Evolutionary conservation across 352 stramenopile species (phyloP).

Genomic region (Thraustochytrium striatum): DNA sequence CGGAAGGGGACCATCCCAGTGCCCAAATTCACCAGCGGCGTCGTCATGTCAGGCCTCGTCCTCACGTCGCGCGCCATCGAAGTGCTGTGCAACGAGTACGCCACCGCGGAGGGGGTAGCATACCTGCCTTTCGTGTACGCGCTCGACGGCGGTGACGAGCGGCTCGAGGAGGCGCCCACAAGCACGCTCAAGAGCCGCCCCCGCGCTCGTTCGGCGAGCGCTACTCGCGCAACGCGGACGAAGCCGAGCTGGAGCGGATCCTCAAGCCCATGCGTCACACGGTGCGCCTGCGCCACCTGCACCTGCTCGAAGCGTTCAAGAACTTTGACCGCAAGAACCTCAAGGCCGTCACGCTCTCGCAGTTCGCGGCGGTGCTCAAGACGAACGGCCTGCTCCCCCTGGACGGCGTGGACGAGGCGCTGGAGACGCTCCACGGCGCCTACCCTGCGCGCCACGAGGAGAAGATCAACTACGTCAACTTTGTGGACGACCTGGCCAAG

Average conservation of each 20-base stretch:
- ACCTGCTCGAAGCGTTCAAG: neutral
- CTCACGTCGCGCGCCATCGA: neutral
- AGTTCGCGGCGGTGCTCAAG: slow-evolving; percentile 33
- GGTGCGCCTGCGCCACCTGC: neutral
- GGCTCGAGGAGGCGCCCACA: neutral
- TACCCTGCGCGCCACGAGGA: slow-evolving; percentile 9
- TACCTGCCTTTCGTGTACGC: neutral
- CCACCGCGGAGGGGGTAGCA: neutral
- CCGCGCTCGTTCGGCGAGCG: neutral
- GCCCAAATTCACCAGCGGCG: slow-evolving; percentile 34
- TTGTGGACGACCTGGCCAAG: neutral
- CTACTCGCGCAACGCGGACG: neutral
- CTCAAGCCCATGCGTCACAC: slow-evolving; percentile 24
- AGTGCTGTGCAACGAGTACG: neutral
- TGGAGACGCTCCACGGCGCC: neutral
- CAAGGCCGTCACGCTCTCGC: slow-evolving; percentile 27
- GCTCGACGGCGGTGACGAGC: neutral
- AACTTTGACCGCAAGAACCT: slow-evolving; percentile 12
- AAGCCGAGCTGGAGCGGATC: neutral
- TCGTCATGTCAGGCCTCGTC: slow-evolving; percentile 15
- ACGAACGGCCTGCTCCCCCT: slow-evolving; percentile 1
- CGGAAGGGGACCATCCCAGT: slow-evolving; percentile 25
- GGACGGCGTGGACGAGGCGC: neutral
- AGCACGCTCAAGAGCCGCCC: neutral
- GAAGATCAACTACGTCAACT: slow-evolving; percentile 29